These are phyloP conservation scores for Cytospora paraplurivora DNA, from an alignment of 2,329 filamentous ascomycete species.

Conservation along the genomic window DNA sequence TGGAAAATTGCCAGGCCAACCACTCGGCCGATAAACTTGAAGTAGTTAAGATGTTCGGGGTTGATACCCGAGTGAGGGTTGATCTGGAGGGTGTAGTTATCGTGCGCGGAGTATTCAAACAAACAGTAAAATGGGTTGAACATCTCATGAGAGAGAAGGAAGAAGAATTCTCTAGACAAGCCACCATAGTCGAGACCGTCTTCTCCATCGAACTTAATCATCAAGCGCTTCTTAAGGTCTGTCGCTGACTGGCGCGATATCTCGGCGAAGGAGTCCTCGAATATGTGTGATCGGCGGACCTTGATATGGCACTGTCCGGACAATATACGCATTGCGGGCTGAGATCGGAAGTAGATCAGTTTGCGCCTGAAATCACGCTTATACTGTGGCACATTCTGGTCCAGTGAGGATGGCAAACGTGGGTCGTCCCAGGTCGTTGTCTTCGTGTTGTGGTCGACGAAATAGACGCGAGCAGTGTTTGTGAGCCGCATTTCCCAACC, in stretches of 20 bases:
- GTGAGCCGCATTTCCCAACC: constrained; percentile 99
- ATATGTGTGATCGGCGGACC: constrained; percentile 93
- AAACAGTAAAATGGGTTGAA: constrained; percentile 99
- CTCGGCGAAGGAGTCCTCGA: constrained; percentile 98
- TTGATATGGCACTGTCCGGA: constrained; percentile 98
- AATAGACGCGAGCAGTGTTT: constrained; percentile 96
- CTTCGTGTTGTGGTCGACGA: constrained; percentile 99
- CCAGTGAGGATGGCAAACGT: constrained; percentile 88
- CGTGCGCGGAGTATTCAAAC: constrained; percentile 98
- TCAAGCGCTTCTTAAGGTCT: constrained; percentile 95
- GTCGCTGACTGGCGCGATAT: constrained; percentile 95
- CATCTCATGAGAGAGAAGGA: constrained; percentile 98
- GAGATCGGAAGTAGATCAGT: constrained; percentile 98
- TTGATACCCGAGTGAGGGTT: constrained; percentile 99
- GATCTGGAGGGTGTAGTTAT: constrained; percentile 99
- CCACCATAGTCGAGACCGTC: constrained; percentile 97
- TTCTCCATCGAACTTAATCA: constrained; percentile 99
- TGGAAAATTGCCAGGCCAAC: constrained; percentile 98
- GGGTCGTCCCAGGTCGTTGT: constrained; percentile 99
- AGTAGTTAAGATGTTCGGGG: constrained; percentile 98
- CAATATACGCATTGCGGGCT: constrained; percentile 91
- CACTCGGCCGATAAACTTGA: constrained; percentile 98
- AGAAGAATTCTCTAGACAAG: constrained; percentile 98
- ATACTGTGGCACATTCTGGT: constrained; percentile 98
- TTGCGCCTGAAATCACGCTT: constrained; percentile 98